A percentile compares a stretch with the other conserved stretches of the same genome.
Evolutionary conservation across 306 rosid species (phyloP).

Genomic region (Cucumis melo): DNA sequence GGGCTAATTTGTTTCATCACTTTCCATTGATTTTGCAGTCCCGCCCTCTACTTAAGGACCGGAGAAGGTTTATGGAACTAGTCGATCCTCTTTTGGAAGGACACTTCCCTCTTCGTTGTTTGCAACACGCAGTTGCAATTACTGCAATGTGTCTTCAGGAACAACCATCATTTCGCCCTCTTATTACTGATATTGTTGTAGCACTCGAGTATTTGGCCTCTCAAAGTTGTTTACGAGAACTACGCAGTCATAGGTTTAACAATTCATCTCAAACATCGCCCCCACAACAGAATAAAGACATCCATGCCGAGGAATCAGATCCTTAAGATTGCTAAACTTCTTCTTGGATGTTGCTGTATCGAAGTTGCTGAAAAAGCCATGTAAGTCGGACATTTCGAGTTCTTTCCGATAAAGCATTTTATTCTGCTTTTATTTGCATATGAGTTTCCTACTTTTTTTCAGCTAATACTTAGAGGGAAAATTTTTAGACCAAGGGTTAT

Average conservation of each 20-base stretch:
- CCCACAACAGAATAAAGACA: conserved; percentile 14
- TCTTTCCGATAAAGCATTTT: neutral
- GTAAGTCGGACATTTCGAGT: neutral
- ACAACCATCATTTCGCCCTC: conserved; percentile 81
- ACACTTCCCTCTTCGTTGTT: conserved; percentile 54
- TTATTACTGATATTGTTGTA: conserved; percentile 66
- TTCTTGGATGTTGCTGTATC: conserved; percentile 12
- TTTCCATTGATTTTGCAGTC: conserved; percentile 20
- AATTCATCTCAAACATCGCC: conserved; percentile 19
- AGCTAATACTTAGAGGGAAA: neutral
- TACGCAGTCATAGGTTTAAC: neutral
- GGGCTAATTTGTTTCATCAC: neutral
- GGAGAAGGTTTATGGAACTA: conserved; percentile 29
- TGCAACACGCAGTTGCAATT: conserved; percentile 91
- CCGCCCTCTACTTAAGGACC: conserved; percentile 43
- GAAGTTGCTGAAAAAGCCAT: conserved; percentile 10
- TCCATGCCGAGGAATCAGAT: conserved; percentile 15
- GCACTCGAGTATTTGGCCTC: conserved; percentile 86
- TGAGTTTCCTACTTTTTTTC: neutral
- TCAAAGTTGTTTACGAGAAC: conserved; percentile 23
- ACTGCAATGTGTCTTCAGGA: conserved; percentile 97
- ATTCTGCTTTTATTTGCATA: neutral
- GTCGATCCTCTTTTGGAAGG: conserved; percentile 81
- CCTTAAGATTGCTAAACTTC: conserved; percentile 25
- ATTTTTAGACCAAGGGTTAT: no score